Evolutionary conservation across 441 rosid species (phyloP), one percentile per base, ranked within the genome.

Genomic region (Capsella rubella): DNA sequence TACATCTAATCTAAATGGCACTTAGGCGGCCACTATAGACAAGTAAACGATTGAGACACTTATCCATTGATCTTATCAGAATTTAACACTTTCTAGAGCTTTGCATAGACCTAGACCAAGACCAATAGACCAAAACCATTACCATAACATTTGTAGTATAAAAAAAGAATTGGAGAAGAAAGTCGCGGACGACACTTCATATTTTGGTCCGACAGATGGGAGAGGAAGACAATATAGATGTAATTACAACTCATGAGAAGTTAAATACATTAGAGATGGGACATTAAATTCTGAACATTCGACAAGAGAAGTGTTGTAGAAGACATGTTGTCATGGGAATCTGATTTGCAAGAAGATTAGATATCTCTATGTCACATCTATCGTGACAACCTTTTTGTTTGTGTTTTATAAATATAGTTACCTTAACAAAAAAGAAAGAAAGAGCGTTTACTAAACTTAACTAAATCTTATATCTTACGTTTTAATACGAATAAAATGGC

Each of bases 241-340:
- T 58, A 18, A 10, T 16, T 11, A 51, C 3, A 14, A 51, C n/a
- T 51, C 28, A 18, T 1, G 3, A 10, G 47, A 58, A 59, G 16
- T 46, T 6, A 64, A 31, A 15, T 29, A 63, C 2, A 15, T 29
- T 45, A 1, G 62, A 15, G 69, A 64, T 3, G 0, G 11, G 68
- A 64, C 56, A 64, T 32, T 31, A 46, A 47, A 47, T 64, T 64
- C 43, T 43, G 56, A 64, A 64, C 55, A 31, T 31, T 45, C 43
- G 29, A 31, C 31, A 46, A 64, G 68, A 64, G 42, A 64, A 47
- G 55, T 64, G 40, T 46, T 3, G 16, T 15, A 5, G 53, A 45
- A 61, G 32, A 5, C 51, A 46, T 21, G 16, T 39, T 64, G 29
- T 16, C 55, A 1, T 31, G 10, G n/a, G 69, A 64, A 47, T 16